phyloP scores from a whole-genome alignment of 805 yeast species.

The Myxozyma kluyveri region DNA sequence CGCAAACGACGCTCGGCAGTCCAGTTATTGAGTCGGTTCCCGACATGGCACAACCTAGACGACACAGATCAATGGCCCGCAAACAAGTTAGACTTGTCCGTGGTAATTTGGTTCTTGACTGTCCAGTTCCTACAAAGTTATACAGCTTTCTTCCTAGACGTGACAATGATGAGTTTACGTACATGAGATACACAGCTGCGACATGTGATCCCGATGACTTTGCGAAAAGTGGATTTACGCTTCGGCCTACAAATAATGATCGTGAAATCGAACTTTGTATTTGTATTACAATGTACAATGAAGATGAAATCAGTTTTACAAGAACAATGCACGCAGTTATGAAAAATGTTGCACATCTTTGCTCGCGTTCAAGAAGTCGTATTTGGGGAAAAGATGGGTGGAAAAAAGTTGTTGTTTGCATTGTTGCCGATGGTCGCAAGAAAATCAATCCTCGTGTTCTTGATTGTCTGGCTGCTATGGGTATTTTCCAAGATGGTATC shows the following conservation, averaged over 20 bases:
- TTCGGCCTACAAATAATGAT: slow-evolving; percentile 80
- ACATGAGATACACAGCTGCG: slow-evolving; percentile 96
- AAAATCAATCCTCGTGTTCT: slow-evolving; percentile 81
- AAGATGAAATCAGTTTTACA: slow-evolving; percentile 83
- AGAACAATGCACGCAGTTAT: slow-evolving; percentile 93
- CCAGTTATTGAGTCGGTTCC: slow-evolving; percentile 25
- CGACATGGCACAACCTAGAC: slow-evolving; percentile 37
- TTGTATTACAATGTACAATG: slow-evolving; percentile 97
- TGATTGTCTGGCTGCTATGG: slow-evolving; percentile 88
- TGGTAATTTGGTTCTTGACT: slow-evolving; percentile 85
- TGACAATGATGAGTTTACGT: slow-evolving; percentile 87
- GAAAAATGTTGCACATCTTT: slow-evolving; percentile 84
- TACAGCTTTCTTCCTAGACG: slow-evolving; percentile 80
- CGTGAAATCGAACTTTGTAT: slow-evolving; percentile 90
- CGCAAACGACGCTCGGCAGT: slow-evolving; percentile 14
- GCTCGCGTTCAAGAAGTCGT: slow-evolving; percentile 73
- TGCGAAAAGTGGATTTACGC: slow-evolving; percentile 71
- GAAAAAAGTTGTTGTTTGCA: slow-evolving; percentile 91
- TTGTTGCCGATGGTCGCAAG: slow-evolving; percentile 92
- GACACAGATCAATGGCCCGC: slow-evolving; percentile 65
- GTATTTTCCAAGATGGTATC: slow-evolving; percentile 95
- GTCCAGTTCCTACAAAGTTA: slow-evolving; percentile 89
- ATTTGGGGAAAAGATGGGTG: slow-evolving; percentile 97
- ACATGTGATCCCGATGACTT: slow-evolving; percentile 91
- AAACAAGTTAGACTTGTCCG: slow-evolving; percentile 72